Evolutionary conservation across 345 rosid species (phyloP).

Genomic region (Orychophragmus violaceus): DNA sequence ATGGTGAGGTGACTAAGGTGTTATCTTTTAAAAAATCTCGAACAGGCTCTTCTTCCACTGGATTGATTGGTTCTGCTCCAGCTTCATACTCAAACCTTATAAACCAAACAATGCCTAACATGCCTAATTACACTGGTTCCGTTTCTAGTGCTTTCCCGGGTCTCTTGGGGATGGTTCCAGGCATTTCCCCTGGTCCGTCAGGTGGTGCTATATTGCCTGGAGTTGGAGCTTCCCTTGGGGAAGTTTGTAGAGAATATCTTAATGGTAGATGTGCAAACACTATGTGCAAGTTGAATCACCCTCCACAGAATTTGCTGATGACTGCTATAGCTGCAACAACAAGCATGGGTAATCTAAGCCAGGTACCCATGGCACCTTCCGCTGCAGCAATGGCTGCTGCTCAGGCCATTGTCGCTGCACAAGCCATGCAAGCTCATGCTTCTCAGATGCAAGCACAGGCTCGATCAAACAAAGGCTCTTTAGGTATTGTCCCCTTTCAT

Average conservation of each 20-base stretch:
- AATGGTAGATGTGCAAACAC: slow-evolving; percentile 73
- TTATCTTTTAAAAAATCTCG: not conserved
- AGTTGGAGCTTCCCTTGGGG: slow-evolving; percentile 92
- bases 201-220: slow-evolving; percentile 98
- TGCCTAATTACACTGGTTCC: slow-evolving; percentile 98
- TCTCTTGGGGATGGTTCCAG: slow-evolving; percentile 88
- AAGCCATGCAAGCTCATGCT: slow-evolving; percentile 99
- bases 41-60: slow-evolving; percentile 64
- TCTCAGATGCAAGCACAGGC: slow-evolving; percentile 89
- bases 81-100: slow-evolving; percentile 68
- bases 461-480: slow-evolving; percentile 54
- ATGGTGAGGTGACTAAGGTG: not conserved
- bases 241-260: slow-evolving; percentile 91
- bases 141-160: slow-evolving; percentile 95
- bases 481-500: slow-evolving; percentile 40
- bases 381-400: slow-evolving; percentile 99
- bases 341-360: slow-evolving; percentile 78
- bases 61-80: slow-evolving; percentile 64
- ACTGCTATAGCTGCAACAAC: slow-evolving; percentile 95
- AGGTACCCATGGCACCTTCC: slow-evolving; percentile 98
- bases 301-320: slow-evolving; percentile 89
- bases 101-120: slow-evolving; percentile 98
- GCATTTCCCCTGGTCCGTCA: slow-evolving; percentile 77
- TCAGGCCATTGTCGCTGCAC: slow-evolving; percentile 99
- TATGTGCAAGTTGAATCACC: slow-evolving; percentile 85